Evolutionary conservation across 176 grass and related monocot species (phyloP).

Genomic region (Carex littledalei): DNA sequence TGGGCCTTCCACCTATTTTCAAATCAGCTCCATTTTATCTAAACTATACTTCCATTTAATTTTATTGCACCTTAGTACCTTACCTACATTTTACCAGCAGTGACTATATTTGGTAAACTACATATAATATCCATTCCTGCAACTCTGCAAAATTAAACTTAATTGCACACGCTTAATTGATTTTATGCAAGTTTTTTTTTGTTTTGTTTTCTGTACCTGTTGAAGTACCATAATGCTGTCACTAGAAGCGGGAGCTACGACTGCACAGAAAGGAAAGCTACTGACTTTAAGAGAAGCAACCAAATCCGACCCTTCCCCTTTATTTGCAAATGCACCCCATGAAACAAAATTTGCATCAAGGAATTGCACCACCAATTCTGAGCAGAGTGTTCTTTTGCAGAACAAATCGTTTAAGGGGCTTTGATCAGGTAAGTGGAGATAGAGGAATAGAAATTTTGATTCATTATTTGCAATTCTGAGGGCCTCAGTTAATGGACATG

Average conservation of each 20-base stretch:
- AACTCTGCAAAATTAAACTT: background rate
- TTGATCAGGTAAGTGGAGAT: constrained; percentile 43
- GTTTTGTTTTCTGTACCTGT: constrained; percentile 26
- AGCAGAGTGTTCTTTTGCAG: constrained; percentile 53
- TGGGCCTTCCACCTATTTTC: constrained; percentile 47
- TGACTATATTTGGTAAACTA: background rate
- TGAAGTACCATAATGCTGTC: constrained; percentile 52
- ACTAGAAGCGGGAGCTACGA: constrained; percentile 34
- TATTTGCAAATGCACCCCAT: constrained; percentile 37
- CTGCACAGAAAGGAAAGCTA: constrained; percentile 65
- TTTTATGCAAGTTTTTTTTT: background rate
- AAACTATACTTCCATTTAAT: background rate
- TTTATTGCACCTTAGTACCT: background rate
- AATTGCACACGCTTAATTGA: background rate
- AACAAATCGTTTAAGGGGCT: constrained; percentile 39
- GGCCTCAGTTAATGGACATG: constrained; percentile 45
- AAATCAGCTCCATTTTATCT: background rate
- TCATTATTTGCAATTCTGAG: constrained; percentile 40
- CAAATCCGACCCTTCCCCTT: constrained; percentile 37
- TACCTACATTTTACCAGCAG: background rate
- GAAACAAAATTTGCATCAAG: constrained; percentile 70
- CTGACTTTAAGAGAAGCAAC: constrained; percentile 35
- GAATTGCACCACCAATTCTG: constrained; percentile 62
- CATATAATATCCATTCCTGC: background rate
- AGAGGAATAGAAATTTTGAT: constrained; percentile 51